Evolutionary conservation across 2,329 filamentous ascomycete genomes (phyloP).

Genomic region (Pseudogymnoascus sp.): DNA sequence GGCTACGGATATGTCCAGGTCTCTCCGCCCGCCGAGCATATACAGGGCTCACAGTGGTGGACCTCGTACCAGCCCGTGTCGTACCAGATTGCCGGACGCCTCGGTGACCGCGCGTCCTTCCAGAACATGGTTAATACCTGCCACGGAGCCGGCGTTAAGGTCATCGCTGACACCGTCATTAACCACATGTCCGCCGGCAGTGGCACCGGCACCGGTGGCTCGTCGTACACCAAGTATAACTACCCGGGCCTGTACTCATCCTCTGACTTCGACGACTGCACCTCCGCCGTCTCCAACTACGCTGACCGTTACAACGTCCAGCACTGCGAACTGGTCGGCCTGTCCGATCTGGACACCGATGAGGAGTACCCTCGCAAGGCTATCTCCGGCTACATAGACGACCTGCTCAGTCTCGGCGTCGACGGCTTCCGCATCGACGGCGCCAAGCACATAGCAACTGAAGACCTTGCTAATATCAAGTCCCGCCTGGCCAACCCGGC

Average conservation of each 20-base stretch:
- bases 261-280: not conserved
- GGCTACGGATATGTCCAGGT: conserved; percentile 1
- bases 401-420: not conserved
- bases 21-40: not conserved
- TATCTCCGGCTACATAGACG: not conserved
- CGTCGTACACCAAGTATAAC: conserved; percentile 1
- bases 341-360: not conserved
- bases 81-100: not conserved
- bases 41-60: conserved; percentile 1
- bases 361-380: not conserved
- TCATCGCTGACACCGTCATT: not conserved
- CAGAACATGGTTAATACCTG: not conserved
- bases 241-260: conserved; percentile 2
- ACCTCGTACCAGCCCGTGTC: not conserved
- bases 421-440: not conserved
- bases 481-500: not conserved
- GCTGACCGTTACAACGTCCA: not conserved
- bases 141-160: not conserved
- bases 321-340: not conserved
- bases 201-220: not conserved
- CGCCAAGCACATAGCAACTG: not conserved
- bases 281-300: not conserved
- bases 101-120: not conserved
- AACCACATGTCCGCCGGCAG: not conserved
- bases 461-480: conserved; percentile 2